phyloP scores from a whole-genome alignment of 441 rosid species.

The Iberis amara region DNA sequence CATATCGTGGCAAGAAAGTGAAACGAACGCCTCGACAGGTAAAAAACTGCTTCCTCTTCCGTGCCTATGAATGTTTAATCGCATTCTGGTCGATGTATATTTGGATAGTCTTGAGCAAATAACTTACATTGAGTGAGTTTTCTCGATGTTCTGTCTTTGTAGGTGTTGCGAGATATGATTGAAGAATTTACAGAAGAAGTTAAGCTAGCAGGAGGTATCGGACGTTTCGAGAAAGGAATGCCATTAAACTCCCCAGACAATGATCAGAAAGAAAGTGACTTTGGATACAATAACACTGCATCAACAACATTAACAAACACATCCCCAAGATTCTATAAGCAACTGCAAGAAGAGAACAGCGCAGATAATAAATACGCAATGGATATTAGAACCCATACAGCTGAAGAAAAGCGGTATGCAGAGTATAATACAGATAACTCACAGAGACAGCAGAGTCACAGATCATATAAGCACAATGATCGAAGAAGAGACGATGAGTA shows the following conservation, averaged over 20 bases:
- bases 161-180: slow-evolving; percentile 85
- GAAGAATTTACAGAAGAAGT: slow-evolving; percentile 79
- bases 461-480: slow-evolving; percentile 33
- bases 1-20: slow-evolving; percentile 92
- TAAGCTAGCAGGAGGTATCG: slow-evolving; percentile 83
- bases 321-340: slow-evolving; percentile 30
- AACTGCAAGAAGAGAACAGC: slow-evolving; percentile 24
- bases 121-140: slow-evolving; percentile 2
- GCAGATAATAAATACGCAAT: slow-evolving; percentile 30
- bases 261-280: slow-evolving; percentile 32
- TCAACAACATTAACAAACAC: slow-evolving; percentile 36
- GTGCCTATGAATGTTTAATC: background rate
- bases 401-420: slow-evolving; percentile 33
- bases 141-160: slow-evolving; percentile 12
- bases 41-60: slow-evolving; percentile 18
- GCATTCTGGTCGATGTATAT: background rate
- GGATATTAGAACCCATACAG: slow-evolving; percentile 22
- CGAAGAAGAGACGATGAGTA: slow-evolving; percentile 38
- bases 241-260: slow-evolving; percentile 30
- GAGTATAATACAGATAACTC: slow-evolving; percentile 41
- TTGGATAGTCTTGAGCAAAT: background rate
- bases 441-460: slow-evolving; percentile 34
- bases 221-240: slow-evolving; percentile 60
- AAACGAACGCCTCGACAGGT: slow-evolving; percentile 72
- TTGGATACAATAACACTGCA: slow-evolving; percentile 30